Conservation (phyloP, 805 yeast species). For the Kodamaea leandrae region DNA sequence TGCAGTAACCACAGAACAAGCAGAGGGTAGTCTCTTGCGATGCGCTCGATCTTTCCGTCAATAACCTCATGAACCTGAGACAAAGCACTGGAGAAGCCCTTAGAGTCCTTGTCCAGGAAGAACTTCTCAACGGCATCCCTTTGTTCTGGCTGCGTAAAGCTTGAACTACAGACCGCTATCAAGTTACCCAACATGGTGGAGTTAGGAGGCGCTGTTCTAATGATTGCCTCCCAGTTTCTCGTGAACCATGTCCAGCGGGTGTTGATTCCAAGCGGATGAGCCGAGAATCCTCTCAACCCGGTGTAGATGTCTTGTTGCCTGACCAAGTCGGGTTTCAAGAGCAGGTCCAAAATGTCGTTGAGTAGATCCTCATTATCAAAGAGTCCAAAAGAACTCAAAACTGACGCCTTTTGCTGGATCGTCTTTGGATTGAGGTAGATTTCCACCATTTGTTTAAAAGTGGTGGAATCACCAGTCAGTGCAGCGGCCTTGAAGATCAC, state of each 20-base stretch:
- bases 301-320: constrained; percentile 70
- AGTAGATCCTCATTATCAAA: constrained; percentile 52
- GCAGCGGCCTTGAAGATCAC: constrained; percentile 68
- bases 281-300: constrained; percentile 72
- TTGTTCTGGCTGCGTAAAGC: constrained; percentile 57
- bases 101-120: constrained; percentile 52
- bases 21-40: constrained; percentile 49
- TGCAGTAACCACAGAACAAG: constrained; percentile 49
- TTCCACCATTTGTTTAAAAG: constrained; percentile 59
- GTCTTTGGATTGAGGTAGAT: constrained; percentile 61
- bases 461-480: constrained; percentile 55
- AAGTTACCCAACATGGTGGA: constrained; percentile 76
- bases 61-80: constrained; percentile 62
- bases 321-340: constrained; percentile 56
- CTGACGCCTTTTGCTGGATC: constrained; percentile 66
- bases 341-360: constrained; percentile 52
- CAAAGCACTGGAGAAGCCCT: constrained; percentile 62
- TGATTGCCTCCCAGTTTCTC: constrained; percentile 67
- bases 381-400: constrained; percentile 66
- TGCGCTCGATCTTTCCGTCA: constrained; percentile 55
- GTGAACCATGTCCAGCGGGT: constrained; percentile 73
- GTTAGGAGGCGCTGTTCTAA: constrained; percentile 72
- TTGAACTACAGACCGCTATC: constrained; percentile 57
- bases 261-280: constrained; percentile 62
- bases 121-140: constrained; percentile 49